These are phyloP conservation scores for Datisca glomerata DNA, from an alignment of 306 rosid species.

Conservation along the genomic window DNA sequence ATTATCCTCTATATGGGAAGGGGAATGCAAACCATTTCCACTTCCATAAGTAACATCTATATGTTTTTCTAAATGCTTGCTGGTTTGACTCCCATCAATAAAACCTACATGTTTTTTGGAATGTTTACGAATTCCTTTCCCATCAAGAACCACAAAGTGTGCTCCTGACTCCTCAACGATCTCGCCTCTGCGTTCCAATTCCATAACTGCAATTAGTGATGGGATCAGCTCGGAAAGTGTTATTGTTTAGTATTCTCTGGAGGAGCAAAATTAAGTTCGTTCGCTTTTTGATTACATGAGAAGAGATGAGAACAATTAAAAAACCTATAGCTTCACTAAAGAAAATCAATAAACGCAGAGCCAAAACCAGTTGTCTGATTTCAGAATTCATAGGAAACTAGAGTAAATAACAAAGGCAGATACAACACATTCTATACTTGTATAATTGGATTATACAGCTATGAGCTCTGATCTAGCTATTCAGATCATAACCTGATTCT, in stretches of 20 bases:
- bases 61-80: conserved; percentile 5
- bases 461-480: no score
- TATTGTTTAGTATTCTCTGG: not conserved
- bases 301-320: no score
- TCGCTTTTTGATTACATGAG: not conserved
- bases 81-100: conserved; percentile 16
- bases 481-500: no score
- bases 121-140: conserved; percentile 16
- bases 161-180: conserved; percentile 10
- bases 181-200: conserved; percentile 12
- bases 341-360: no score
- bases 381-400: no score
- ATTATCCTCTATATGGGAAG: conserved; percentile 11
- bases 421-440: no score
- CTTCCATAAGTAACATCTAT: conserved; percentile 1
- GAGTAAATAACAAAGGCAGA: no score
- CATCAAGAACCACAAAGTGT: conserved; percentile 14
- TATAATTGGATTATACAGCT: no score
- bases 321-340: no score
- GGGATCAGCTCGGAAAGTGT: not conserved
- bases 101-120: conserved; percentile 17
- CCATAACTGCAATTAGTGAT: conserved; percentile 11
- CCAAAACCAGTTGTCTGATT: no score
- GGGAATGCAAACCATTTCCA: conserved; percentile 10
- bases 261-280: not conserved